Percentiles rank a stretch among this genome's conserved stretches.
phyloP scores from a whole-genome alignment of 2,329 filamentous ascomycete genomes.

The Fusarium siculi region DNA sequence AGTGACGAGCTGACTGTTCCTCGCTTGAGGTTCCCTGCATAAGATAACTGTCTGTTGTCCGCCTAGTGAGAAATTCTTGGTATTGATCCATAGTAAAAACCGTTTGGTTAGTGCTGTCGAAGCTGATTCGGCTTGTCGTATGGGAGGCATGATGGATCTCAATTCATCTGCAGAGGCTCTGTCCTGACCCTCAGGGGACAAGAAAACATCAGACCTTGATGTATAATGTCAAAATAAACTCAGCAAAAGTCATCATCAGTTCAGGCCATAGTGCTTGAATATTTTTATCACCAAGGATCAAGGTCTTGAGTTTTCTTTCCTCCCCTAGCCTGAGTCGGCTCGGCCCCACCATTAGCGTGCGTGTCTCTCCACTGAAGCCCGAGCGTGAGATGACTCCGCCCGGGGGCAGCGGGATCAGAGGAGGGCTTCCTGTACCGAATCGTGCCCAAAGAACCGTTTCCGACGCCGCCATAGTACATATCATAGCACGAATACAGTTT shows the following conservation, averaged over 20 bases:
- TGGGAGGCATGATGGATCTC: neutral
- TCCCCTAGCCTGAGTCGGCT: conserved; percentile 14
- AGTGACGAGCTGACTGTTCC: conserved; percentile 8
- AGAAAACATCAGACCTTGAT: too few species aligned
- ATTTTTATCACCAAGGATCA: too few species aligned
- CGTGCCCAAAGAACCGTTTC: conserved; percentile 27
- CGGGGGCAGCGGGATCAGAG: conserved; percentile 17
- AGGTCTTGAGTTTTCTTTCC: too few species aligned
- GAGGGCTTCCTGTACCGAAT: conserved; percentile 1
- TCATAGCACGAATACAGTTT: neutral
- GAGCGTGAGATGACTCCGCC: conserved; percentile 18
- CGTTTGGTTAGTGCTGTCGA: conserved; percentile 5
- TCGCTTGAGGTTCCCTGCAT: conserved; percentile 35
- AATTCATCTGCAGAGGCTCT: conserved; percentile 34
- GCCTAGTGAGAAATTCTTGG: neutral
- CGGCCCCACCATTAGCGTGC: conserved; percentile 21
- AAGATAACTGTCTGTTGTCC: neutral
- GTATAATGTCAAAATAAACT: too few species aligned
- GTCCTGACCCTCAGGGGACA: conserved; percentile 6
- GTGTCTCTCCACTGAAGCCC: conserved; percentile 19
- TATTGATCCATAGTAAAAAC: neutral
- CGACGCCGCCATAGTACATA: conserved; percentile 12
- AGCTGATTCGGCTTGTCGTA: conserved; percentile 24
- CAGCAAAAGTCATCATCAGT: too few species aligned
- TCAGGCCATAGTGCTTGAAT: too few species aligned